These are phyloP conservation scores for Mortierella sp. DNA, from an alignment of 371 early-diverging fungal species.

Conservation along the genomic window DNA sequence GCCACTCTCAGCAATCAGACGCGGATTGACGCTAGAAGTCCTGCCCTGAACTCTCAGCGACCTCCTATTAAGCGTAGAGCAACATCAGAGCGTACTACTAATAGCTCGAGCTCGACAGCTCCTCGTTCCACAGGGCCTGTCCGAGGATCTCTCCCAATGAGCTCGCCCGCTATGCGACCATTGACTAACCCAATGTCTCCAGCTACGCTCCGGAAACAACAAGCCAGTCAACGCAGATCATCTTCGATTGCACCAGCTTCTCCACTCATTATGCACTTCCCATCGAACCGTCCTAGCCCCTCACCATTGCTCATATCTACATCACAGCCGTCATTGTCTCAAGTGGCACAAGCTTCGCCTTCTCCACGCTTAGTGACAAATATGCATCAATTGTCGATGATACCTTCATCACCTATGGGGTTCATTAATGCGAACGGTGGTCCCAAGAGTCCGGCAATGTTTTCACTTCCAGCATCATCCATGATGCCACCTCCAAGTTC, in stretches of 20 bases:
- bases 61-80: slow-evolving; percentile 45
- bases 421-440: slow-evolving; percentile 16
- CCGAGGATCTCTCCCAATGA: slow-evolving; percentile 44
- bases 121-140: slow-evolving; percentile 44
- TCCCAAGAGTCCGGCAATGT: slow-evolving; percentile 45
- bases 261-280: slow-evolving; percentile 56
- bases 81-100: slow-evolving; percentile 40
- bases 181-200: slow-evolving; percentile 50
- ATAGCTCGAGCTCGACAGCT: slow-evolving; percentile 23
- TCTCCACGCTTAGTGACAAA: slow-evolving; percentile 50
- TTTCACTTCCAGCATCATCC: slow-evolving; percentile 50
- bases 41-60: slow-evolving; percentile 39
- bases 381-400: slow-evolving; percentile 55
- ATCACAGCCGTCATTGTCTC: slow-evolving; percentile 30
- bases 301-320: slow-evolving; percentile 52
- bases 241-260: slow-evolving; percentile 49
- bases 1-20: slow-evolving; percentile 16
- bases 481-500: slow-evolving; percentile 58
- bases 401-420: slow-evolving; percentile 47
- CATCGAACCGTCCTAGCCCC: slow-evolving; percentile 34
- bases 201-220: slow-evolving; percentile 48
- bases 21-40: slow-evolving; percentile 35
- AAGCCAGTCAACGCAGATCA: slow-evolving; percentile 29
- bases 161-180: slow-evolving; percentile 47
- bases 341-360: slow-evolving; percentile 31